Conservation (phyloP, 495 filamentous ascomycete species). For the Penicillium crystallinum region DNA sequence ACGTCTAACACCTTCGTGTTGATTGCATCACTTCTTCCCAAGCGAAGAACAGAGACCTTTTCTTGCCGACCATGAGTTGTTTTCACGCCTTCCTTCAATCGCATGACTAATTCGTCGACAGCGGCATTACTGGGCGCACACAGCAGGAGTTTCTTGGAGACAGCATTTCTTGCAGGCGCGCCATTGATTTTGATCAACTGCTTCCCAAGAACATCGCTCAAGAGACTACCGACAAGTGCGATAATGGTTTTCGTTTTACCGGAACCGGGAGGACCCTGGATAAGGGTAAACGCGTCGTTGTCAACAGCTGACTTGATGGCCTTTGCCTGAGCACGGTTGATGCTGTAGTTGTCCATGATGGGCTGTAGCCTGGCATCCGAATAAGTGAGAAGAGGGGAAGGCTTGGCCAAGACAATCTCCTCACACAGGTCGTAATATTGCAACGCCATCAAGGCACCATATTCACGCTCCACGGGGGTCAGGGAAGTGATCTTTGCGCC, state of each 20-base stretch:
- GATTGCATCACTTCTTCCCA: constrained; percentile 92
- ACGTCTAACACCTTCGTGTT: constrained; percentile 87
- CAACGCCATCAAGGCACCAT: constrained; percentile 79
- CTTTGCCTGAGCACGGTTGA: constrained; percentile 88
- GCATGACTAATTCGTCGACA: constrained; percentile 91
- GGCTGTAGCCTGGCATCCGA: constrained; percentile 61
- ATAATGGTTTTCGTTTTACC: constrained; percentile 98
- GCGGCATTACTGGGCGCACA: constrained; percentile 97
- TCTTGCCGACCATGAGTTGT: constrained; percentile 64
- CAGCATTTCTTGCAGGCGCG: constrained; percentile 20
- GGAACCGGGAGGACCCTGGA: constrained; percentile 93
- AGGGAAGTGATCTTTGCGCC: constrained; percentile 81
- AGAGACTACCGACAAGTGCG: constrained; percentile 85
- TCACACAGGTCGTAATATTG: constrained; percentile 94
- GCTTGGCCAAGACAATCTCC: constrained; percentile 81
- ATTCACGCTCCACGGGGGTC: constrained; percentile 90
- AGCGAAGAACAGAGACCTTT: constrained; percentile 75
- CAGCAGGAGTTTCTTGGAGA: constrained; percentile 81
- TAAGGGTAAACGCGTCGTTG: constrained; percentile 92
- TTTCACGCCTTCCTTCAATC: constrained; percentile 84
- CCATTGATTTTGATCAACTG: constrained; percentile 21
- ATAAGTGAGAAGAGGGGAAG: constrained; percentile 79
- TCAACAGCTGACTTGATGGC: constrained; percentile 86
- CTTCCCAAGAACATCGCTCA: constrained; percentile 56
- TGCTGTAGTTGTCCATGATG: constrained; percentile 66